Base-by-base conservation (phyloP, 352 stramenopile species). In the Aphanomyces cochlioides region DNA sequence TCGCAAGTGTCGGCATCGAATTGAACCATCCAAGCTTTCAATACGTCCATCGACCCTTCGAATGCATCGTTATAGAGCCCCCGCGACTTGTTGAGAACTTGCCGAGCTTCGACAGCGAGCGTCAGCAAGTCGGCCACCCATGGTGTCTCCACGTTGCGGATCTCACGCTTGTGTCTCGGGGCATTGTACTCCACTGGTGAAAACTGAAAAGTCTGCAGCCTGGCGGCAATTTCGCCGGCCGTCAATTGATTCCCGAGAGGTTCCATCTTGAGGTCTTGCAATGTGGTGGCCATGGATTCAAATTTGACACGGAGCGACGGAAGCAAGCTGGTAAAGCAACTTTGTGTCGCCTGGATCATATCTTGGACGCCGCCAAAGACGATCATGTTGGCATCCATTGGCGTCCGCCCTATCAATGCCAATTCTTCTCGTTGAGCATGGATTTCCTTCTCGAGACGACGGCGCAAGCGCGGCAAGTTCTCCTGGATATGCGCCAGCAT, bases 21-120 rank as follows among this genome's bases (percentile, higher is more conserved):
- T 12, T 34, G n/a, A 28, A 54, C 28, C n/a, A 34, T 57, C 60
- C 60, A 67, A 37, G 45, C 47, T 37, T 67, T 37, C n/a, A 67
- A 37, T 4, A 41, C 28, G 19, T 56, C 8, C n/a, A 37, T 19
- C 41, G 60, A 15, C 7, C 47, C 28, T 21, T 67, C 28, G 6
- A 67, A 67, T 1, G 37, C 7, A 10, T 54, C 37, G 47, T 67
- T 67, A 2, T 37, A 17, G 5, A 67, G 17, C 13, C 28, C 60
- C n/a, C 60, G 60, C 37, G 60, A 67, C 21, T 41, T 37, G 21
- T 54, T 54, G 15, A 41, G 28, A 37, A 67, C 54, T 37, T 67
- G 37, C 28, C 54, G 50, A 34, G 47, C 60, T 57, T 67, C 60
- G 12, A 67, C 28, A 13, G 47, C 60, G 17, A 67, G 10, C 43